Percentiles rank a stretch among this genome's conserved stretches.
Evolutionary conservation across 116 monocot species (phyloP).

Genomic region (Cymodocea nodosa): DNA sequence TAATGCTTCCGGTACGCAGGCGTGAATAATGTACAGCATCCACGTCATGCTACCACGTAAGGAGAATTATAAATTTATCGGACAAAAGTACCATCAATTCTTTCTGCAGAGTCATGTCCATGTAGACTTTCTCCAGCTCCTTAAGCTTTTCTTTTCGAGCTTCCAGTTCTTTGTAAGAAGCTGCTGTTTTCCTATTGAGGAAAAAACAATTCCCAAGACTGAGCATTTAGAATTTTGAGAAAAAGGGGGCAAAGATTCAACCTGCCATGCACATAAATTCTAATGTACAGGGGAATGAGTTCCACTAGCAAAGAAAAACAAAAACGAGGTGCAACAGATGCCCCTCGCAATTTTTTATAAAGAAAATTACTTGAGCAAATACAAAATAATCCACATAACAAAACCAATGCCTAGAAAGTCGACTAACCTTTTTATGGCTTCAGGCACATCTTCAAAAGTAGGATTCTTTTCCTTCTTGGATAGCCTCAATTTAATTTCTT

Average conservation of each 20-base stretch:
- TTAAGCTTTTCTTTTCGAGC: slow-evolving; percentile 41
- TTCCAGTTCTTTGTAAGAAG: slow-evolving; percentile 74
- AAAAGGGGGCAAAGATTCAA: no score
- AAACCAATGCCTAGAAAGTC: no score
- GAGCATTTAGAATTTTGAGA: no score
- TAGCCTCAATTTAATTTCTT: slow-evolving; percentile 44
- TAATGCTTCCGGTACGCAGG: not conserved
- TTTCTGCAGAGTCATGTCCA: slow-evolving; percentile 73
- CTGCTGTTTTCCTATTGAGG: slow-evolving; percentile 54
- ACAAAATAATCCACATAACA: no score
- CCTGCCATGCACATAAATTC: not conserved
- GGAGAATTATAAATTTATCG: no score
- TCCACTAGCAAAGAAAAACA: not conserved
- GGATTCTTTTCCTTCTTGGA: slow-evolving; percentile 12
- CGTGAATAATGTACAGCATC: no score
- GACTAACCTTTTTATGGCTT: slow-evolving; percentile 50
- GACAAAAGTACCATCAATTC: slow-evolving; percentile 53
- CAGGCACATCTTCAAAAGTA: slow-evolving; percentile 25
- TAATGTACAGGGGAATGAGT: no score
- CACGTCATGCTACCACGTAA: no score
- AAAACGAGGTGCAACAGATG: not conserved
- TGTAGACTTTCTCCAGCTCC: slow-evolving; percentile 61
- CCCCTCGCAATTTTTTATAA: no score
- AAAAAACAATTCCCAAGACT: not conserved
- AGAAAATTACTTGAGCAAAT: no score